These are phyloP conservation scores for Neoboletus brunneissimus DNA, from an alignment of 768 basidiomycete species.

Conservation along the genomic window DNA sequence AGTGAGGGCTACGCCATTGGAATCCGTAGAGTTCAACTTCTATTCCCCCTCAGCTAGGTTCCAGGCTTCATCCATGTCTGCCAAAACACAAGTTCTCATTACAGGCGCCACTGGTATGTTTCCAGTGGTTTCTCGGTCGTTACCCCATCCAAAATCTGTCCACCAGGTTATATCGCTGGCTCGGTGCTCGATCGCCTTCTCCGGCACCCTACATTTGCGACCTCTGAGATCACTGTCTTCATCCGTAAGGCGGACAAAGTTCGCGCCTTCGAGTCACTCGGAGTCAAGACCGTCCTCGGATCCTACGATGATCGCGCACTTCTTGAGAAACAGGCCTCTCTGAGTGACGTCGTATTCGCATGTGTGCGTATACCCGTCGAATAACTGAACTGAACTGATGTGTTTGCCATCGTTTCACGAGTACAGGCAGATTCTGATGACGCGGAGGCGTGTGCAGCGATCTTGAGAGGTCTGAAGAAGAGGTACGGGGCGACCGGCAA, in stretches of 20 bases:
- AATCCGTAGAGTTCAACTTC: not conserved
- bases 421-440: slow-evolving; percentile 49
- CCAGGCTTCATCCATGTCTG: slow-evolving; percentile 7
- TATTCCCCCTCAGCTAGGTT: not conserved
- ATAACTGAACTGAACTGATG: not conserved
- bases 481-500: slow-evolving; percentile 40
- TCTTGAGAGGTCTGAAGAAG: slow-evolving; percentile 52
- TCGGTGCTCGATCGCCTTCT: slow-evolving; percentile 33
- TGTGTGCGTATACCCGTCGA: slow-evolving; percentile 26
- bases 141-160: not conserved
- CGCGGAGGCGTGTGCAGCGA: slow-evolving; percentile 41
- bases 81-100: slow-evolving; percentile 22
- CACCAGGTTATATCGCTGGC: slow-evolving; percentile 36
- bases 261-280: slow-evolving; percentile 19
- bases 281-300: slow-evolving; percentile 36
- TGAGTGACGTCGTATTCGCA: slow-evolving; percentile 44
- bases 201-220: slow-evolving; percentile 18
- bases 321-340: slow-evolving; percentile 43
- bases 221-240: slow-evolving; percentile 28
- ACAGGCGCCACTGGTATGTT: slow-evolving; percentile 22
- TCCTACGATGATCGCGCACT: slow-evolving; percentile 43
- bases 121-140: not conserved
- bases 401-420: not conserved
- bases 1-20: not conserved
- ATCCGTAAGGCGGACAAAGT: slow-evolving; percentile 32